Percentiles rank a stretch among this genome's conserved stretches.
These are phyloP conservation scores for Eucalyptus paniculata DNA, from an alignment of 345 rosid genomes.

Conservation along the genomic window DNA sequence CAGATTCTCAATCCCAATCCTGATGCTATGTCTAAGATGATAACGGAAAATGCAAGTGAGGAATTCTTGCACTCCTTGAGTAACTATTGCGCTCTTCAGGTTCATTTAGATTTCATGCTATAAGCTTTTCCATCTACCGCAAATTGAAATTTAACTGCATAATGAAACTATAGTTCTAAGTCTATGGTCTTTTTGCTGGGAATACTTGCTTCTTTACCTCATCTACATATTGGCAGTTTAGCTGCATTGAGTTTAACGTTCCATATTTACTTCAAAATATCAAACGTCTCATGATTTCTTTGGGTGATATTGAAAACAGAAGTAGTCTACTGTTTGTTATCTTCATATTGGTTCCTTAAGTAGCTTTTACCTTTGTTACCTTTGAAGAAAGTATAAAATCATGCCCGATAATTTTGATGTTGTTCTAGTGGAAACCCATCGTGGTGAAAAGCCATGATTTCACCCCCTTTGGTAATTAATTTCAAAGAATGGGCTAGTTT, in stretches of 20 bases:
- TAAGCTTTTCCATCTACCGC: background rate
- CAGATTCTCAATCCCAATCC: slow-evolving; percentile 99
- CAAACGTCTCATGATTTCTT: background rate
- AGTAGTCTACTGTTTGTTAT: background rate
- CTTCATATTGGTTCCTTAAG: background rate
- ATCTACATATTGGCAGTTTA: background rate
- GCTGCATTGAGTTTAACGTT: background rate
- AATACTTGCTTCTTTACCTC: background rate
- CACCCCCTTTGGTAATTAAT: background rate
- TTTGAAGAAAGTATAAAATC: too few species aligned
- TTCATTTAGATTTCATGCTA: background rate
- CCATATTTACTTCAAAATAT: background rate
- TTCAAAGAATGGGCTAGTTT: background rate
- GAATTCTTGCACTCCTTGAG: slow-evolving; percentile 84
- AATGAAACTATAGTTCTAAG: background rate
- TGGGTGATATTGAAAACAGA: background rate
- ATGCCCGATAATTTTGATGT: too few species aligned
- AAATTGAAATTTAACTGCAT: background rate
- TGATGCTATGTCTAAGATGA: slow-evolving; percentile 95
- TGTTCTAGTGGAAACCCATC: background rate
- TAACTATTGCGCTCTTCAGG: slow-evolving; percentile 98
- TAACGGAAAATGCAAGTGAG: slow-evolving; percentile 92
- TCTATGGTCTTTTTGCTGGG: background rate
- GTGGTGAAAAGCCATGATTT: background rate
- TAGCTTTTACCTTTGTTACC: background rate